Evolutionary conservation across 306 rosid genomes (phyloP).

Genomic region (Ormosia emarginata): DNA sequence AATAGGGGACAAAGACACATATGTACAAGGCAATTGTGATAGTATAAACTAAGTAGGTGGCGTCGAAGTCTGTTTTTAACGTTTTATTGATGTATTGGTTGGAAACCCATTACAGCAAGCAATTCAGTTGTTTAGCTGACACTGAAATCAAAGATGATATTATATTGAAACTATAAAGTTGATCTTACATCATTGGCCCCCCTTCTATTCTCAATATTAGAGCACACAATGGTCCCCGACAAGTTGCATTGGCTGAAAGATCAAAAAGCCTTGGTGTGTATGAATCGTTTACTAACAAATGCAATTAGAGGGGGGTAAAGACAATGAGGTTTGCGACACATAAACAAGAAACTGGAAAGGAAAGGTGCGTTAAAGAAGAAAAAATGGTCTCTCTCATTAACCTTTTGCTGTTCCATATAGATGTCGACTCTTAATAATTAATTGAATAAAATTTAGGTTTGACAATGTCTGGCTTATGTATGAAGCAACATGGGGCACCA

Average conservation of each 20-base stretch:
- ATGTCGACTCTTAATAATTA: slow-evolving; percentile 39
- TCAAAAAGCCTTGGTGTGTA: slow-evolving; percentile 29
- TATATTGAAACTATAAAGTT: slow-evolving; percentile 28
- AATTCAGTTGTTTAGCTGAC: slow-evolving; percentile 64
- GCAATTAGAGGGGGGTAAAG: slow-evolving; percentile 11
- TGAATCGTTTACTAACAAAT: slow-evolving; percentile 44
- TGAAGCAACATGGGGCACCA: slow-evolving; percentile 29
- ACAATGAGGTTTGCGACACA: slow-evolving; percentile 19
- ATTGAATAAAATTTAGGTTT: slow-evolving; percentile 42
- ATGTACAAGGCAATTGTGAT: slow-evolving; percentile 8
- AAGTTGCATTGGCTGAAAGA: slow-evolving; percentile 28
- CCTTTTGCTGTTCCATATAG: slow-evolving; percentile 26
- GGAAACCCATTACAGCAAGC: slow-evolving; percentile 55
- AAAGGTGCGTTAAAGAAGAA: slow-evolving; percentile 23
- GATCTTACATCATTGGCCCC: slow-evolving; percentile 39
- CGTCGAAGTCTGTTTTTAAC: slow-evolving; percentile 35
- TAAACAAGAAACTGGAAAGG: slow-evolving; percentile 17
- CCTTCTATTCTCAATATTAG: slow-evolving; percentile 16
- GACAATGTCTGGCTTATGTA: slow-evolving; percentile 35
- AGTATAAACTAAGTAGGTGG: slow-evolving; percentile 28
- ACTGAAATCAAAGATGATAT: slow-evolving; percentile 30
- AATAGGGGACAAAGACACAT: slow-evolving; percentile 24
- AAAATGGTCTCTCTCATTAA: slow-evolving; percentile 22
- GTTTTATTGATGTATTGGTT: slow-evolving; percentile 45
- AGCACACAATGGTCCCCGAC: slow-evolving; percentile 41